Conservation (phyloP, 768 basidiomycete genomes). For the Suillus placidus region DNA sequence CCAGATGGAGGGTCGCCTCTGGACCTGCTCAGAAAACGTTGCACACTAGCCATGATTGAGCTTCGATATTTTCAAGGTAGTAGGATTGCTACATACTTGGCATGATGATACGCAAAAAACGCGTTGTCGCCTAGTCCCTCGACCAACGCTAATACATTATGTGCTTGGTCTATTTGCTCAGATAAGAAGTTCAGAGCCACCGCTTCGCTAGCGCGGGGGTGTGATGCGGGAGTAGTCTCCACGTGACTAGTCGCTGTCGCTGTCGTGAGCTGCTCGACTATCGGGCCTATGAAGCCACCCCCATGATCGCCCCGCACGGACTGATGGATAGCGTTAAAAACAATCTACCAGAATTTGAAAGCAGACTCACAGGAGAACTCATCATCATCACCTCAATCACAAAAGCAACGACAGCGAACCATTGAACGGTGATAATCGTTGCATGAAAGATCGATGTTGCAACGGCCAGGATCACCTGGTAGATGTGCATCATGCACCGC, state of each 20-base stretch:
- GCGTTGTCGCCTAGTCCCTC: slow-evolving; percentile 20
- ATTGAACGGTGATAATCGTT: slow-evolving; percentile 3
- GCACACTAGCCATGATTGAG: slow-evolving; percentile 14
- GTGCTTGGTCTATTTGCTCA: slow-evolving; percentile 33
- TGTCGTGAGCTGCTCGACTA: slow-evolving; percentile 6
- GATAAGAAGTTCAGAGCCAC: slow-evolving; percentile 29
- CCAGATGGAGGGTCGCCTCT: not conserved
- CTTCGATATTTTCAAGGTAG: not conserved
- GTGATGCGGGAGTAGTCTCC: not conserved
- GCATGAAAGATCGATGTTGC: not conserved
- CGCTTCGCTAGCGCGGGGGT: slow-evolving; percentile 4
- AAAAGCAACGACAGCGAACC: slow-evolving; percentile 8
- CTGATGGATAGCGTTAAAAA: not conserved
- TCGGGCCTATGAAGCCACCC: slow-evolving; percentile 4
- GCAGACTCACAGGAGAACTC: not conserved
- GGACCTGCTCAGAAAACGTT: slow-evolving; percentile 6
- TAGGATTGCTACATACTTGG: slow-evolving; percentile 18
- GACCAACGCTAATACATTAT: slow-evolving; percentile 25
- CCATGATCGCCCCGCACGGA: not conserved
- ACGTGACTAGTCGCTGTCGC: not conserved
- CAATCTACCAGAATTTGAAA: not conserved
- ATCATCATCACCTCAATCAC: slow-evolving; percentile 5
- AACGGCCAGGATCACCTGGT: not conserved
- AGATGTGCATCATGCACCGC: not conserved
- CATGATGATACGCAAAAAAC: slow-evolving; percentile 25